Evolutionary conservation across 352 stramenopile species (phyloP), one percentile per base, ranked within the genome.

Genomic region (Globisporangium paddicum): DNA sequence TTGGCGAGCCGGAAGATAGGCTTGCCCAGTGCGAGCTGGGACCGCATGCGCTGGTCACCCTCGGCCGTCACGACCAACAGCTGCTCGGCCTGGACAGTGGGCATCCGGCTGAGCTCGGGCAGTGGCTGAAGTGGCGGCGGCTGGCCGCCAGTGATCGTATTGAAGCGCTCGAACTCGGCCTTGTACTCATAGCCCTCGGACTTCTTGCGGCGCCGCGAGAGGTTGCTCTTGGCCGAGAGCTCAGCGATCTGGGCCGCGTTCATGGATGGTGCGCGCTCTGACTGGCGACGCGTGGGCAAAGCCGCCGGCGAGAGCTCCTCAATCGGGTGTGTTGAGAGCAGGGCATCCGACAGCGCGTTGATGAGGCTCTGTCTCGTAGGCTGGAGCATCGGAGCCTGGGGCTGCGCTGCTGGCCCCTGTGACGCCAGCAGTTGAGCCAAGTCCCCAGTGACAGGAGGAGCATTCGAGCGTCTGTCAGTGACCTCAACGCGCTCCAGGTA

Each of bases 1-100:
- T 68, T 64, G 32, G 49, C 21, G 21, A 64, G 42, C 3, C 62
- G 62, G 41, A 64, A 50, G 30, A 68, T 68, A 5, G 55, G 23
- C 26, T 68, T 68, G 46, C 62, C 62, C 11, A 38, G 38, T 8
- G 7, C 16, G 25, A 64, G 47, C 62, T 68, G 34, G 3, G 23
- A 2, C 9, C 56, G 19, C 32, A 68, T 49, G 34, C 38, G 62
- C 42, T 60, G 38, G 5, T 59, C 48, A 0, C 13, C 38, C 1
- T 53, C 42, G 14, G 9, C 32, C 30, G 41, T 26, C 35, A 52
- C 32, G 6, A 54, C 30, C 14, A 59, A 21, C 19, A 52, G 48
- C 34, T 45, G 13, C 52, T 58, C 34, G 9, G n/a, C 14, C 28
- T 58, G 18, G 14, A 32, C 38, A n/a, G 38, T 40, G 6, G 48